Evolutionary conservation across 2,329 filamentous ascomycete species (phyloP), one percentile per base, ranked within the genome.

Genomic region (Cordyceps cateniannulata): DNA sequence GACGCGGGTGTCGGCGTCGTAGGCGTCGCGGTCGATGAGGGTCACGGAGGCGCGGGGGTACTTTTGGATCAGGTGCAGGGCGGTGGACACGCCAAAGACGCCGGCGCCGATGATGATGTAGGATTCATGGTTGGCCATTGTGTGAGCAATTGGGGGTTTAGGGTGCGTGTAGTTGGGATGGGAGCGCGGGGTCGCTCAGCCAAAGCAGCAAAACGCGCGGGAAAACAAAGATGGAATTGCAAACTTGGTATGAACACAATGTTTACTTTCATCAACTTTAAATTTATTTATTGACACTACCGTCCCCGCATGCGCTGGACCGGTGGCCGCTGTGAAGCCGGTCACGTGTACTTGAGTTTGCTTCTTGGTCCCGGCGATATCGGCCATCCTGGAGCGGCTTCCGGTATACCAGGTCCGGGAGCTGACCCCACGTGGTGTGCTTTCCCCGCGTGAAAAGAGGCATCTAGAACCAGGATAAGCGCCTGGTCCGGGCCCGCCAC

Each of bases 21-120:
- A 78, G 2, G 78, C 74, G 62, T 81, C 76, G 16, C 83, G 79
- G 72, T 88, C 85, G 27, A 88, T 73, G 2, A 88, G 70, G 1
- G 79, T 84, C 58, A 88, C 75, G 2, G 72, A 73, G 1, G 80
- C 79, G 38, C 77, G 67, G 20, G 80, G 77, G 65, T 82, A 77
- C 61, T 75, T 76, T 59, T 76, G 75, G 62, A 81, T 80, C 47
- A 88, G 78, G 63, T 87, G 80, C 62, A 85, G 83, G n/a, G 86
- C 86, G 0, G 85, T 87, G 24, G 83, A 86, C 40, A 81, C 81
- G 42, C 86, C 86, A 67, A 88, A 88, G 32, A 86, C 83, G 49
- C 86, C 86, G 8, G 82, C 83, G 38, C 86, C 86, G 48, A 88
- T 73, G 61, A 89, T 86, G 61, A 88, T 72, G 66, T 80, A 81